Evolutionary conservation across 106 monocot species (phyloP).

Genomic region (Platanthera zijinensis): DNA sequence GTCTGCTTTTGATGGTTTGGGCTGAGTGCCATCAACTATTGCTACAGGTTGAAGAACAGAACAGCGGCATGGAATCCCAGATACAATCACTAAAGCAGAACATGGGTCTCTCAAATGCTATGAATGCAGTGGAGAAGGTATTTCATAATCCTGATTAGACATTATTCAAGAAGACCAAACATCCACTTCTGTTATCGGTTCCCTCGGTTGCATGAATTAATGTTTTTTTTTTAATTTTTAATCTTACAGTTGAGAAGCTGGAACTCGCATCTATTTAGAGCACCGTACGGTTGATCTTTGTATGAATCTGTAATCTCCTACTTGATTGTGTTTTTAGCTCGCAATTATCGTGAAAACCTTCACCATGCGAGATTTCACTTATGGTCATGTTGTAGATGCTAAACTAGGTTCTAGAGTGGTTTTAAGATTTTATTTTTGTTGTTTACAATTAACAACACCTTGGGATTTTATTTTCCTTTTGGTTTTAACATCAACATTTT

Average conservation of each 20-base stretch:
- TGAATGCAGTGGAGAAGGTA: slow-evolving; percentile 11
- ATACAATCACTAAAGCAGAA: slow-evolving; percentile 6
- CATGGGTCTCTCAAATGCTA: background rate
- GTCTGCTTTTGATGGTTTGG: background rate
- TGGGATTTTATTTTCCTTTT: too few species aligned
- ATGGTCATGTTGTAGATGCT: too few species aligned
- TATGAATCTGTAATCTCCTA: background rate
- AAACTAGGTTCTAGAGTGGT: too few species aligned
- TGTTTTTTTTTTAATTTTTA: background rate
- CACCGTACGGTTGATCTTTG: background rate
- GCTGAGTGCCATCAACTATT: background rate
- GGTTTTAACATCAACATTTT: too few species aligned
- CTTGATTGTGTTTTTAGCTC: background rate
- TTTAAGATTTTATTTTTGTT: too few species aligned
- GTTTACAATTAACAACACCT: too few species aligned
- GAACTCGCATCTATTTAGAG: background rate
- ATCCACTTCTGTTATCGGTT: background rate
- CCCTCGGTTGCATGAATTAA: background rate
- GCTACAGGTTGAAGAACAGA: slow-evolving; percentile 7
- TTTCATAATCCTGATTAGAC: background rate
- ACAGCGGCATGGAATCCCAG: slow-evolving; percentile 4
- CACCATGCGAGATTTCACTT: background rate
- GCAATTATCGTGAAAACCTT: background rate
- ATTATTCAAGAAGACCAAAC: background rate
- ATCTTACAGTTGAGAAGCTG: slow-evolving; percentile 1